Percentiles rank a stretch among this genome's conserved stretches.
Conservation (phyloP, 768 basidiomycete species). For the Boletus rufocinnamomeus region DNA sequence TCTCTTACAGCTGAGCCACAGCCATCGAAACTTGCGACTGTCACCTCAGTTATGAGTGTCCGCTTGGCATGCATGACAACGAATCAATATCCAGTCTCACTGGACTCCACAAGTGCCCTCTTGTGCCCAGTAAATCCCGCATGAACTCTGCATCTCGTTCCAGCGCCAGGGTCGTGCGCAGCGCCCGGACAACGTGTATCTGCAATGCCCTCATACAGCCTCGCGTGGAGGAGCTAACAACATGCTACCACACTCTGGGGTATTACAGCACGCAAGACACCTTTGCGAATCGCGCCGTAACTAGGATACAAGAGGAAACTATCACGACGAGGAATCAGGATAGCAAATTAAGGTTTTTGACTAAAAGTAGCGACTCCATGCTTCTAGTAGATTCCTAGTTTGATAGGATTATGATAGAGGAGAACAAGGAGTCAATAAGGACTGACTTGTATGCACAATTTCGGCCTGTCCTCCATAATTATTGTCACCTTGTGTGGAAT, state of each 20-base stretch:
- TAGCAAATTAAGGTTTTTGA: slow-evolving; percentile 31
- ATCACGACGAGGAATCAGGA: slow-evolving; percentile 23
- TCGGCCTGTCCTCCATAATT: slow-evolving; percentile 5
- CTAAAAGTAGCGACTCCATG: slow-evolving; percentile 28
- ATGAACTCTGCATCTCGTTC: slow-evolving; percentile 1
- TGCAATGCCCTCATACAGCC: slow-evolving; percentile 8
- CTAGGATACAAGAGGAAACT: slow-evolving; percentile 23
- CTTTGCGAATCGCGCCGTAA: slow-evolving; percentile 21
- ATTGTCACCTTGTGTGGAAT: not conserved
- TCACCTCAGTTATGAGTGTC: slow-evolving; percentile 8
- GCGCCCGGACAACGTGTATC: slow-evolving; percentile 21
- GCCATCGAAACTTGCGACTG: slow-evolving; percentile 1
- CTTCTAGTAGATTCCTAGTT: slow-evolving; percentile 25
- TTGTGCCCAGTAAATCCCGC: not conserved
- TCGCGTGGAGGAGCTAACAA: slow-evolving; percentile 8
- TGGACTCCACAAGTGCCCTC: not conserved
- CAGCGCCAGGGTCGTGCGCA: not conserved
- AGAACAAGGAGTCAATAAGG: slow-evolving; percentile 23
- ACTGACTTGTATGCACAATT: slow-evolving; percentile 16
- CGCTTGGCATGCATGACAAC: slow-evolving; percentile 10
- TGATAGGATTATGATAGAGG: slow-evolving; percentile 21
- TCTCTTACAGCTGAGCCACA: not conserved
- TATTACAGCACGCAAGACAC: slow-evolving; percentile 16
- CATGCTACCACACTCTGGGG: slow-evolving; percentile 17
- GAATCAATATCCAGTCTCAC: not conserved